Evolutionary conservation across 2,329 filamentous ascomycete species (phyloP).

Genomic region (Colletotrichum orchidophilum): DNA sequence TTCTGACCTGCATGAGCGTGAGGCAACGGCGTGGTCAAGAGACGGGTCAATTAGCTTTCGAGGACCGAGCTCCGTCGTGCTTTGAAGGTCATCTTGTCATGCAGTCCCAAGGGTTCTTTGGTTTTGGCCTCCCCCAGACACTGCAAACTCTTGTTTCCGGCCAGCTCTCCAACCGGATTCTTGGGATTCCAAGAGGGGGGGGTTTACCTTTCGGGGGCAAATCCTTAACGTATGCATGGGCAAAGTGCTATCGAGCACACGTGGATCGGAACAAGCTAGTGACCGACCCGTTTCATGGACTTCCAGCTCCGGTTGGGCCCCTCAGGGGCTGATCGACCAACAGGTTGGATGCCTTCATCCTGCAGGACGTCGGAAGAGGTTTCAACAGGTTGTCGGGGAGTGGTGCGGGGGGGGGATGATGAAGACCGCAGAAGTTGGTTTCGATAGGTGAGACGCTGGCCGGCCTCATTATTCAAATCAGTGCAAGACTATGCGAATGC

Average conservation of each 20-base stretch:
- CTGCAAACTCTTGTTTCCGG: background rate
- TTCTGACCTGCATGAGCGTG: slow-evolving; percentile 27
- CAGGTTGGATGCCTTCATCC: slow-evolving; percentile 16
- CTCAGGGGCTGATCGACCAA: background rate
- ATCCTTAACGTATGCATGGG: background rate
- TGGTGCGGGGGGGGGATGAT: background rate
- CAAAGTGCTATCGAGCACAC: background rate
- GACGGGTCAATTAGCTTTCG: background rate
- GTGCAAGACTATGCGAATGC: background rate
- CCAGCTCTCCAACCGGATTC: background rate
- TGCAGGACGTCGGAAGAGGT: slow-evolving; percentile 16
- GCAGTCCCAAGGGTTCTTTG: background rate
- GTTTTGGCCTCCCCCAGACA: background rate
- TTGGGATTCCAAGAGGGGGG: slow-evolving; percentile 2
- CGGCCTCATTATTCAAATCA: background rate
- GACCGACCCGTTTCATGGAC: slow-evolving; percentile 6
- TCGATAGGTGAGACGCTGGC: background rate
- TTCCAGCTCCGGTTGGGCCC: background rate
- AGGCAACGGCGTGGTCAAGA: slow-evolving; percentile 24
- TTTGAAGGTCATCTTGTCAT: background rate
- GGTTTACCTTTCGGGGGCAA: background rate
- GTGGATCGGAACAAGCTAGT: slow-evolving; percentile 11
- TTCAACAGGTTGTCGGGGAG: slow-evolving; percentile 13
- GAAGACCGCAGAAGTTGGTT: background rate
- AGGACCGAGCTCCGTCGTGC: slow-evolving; percentile 5